These are phyloP conservation scores for Lenwebbia sp. DNA, from an alignment of 345 rosid species.

Conservation along the genomic window DNA sequence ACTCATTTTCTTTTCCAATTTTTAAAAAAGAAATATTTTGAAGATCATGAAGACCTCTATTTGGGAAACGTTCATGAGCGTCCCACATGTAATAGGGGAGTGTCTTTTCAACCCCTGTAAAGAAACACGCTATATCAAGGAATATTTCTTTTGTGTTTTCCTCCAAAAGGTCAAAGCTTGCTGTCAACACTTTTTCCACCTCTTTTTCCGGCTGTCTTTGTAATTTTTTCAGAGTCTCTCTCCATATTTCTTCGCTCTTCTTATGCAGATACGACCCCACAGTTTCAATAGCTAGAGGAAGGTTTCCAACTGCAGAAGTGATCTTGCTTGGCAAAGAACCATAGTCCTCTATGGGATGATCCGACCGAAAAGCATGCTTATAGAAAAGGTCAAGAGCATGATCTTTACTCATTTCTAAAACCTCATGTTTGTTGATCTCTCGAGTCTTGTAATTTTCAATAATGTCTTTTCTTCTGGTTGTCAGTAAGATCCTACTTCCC, in stretches of 20 bases:
- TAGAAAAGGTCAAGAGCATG: not conserved
- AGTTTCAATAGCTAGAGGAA: not conserved
- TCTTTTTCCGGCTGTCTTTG: not conserved
- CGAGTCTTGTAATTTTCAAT: rapidly evolving
- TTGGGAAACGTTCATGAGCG: not conserved
- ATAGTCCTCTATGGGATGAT: rapidly evolving
- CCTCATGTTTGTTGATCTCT: not conserved
- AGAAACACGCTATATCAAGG: not conserved
- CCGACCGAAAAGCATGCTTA: not conserved
- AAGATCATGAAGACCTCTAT: not conserved
- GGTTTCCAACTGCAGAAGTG: not conserved
- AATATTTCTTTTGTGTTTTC: not conserved
- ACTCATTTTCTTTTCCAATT: not conserved
- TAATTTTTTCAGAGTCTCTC: not conserved
- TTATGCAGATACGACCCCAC: not conserved
- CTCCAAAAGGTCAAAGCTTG: not conserved
- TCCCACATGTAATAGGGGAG: not conserved
- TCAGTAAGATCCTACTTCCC: not conserved
- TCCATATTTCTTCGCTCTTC: not conserved
- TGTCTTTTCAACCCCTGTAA: not conserved
- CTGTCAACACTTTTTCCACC: not conserved
- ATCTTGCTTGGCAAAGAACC: not conserved
- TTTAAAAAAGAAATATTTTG: not conserved
- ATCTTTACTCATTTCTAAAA: not conserved
- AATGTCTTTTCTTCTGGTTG: not conserved